These are phyloP conservation scores for Elaeis oleifera DNA, from an alignment of 202 grass and related monocot genomes.

Conservation along the genomic window DNA sequence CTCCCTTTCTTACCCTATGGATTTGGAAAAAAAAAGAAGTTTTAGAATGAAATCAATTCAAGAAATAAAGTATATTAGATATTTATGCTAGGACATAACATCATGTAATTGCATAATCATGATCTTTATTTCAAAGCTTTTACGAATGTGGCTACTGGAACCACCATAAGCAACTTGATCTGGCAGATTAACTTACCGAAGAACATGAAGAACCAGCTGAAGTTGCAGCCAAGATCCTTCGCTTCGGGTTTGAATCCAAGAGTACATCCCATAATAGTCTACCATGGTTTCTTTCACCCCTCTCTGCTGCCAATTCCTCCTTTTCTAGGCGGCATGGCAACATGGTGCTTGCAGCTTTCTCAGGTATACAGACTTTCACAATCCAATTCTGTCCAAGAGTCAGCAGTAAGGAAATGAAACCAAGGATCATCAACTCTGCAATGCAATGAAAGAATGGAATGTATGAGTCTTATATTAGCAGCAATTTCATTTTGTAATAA, in stretches of 20 bases:
- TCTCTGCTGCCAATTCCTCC: background rate
- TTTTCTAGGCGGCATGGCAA: slow-evolving; percentile 37
- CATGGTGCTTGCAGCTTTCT: slow-evolving; percentile 52
- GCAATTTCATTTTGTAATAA: too few relatives aligned
- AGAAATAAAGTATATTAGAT: too few relatives aligned
- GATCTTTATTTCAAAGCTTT: too few relatives aligned
- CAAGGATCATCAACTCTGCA: slow-evolving; percentile 82
- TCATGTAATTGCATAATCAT: too few relatives aligned
- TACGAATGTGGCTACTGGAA: too few relatives aligned
- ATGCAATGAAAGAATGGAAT: slow-evolving; percentile 1
- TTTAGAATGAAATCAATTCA: too few relatives aligned
- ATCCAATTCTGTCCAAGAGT: slow-evolving; percentile 57
- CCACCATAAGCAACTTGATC: too few relatives aligned
- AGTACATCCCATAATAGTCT: slow-evolving; percentile 29
- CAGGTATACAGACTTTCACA: slow-evolving; percentile 55
- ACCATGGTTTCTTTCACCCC: slow-evolving; percentile 15
- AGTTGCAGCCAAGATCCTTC: slow-evolving; percentile 11
- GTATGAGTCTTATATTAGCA: background rate
- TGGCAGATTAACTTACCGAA: background rate
- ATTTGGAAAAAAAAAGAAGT: too few relatives aligned
- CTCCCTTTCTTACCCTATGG: too few relatives aligned
- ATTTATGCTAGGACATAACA: too few relatives aligned
- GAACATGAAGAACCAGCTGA: slow-evolving; percentile 2
- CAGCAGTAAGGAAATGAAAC: slow-evolving; percentile 73
- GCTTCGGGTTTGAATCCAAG: background rate